Conservation (phyloP, 2,329 filamentous ascomycete genomes). For the Phoma sp. region DNA sequence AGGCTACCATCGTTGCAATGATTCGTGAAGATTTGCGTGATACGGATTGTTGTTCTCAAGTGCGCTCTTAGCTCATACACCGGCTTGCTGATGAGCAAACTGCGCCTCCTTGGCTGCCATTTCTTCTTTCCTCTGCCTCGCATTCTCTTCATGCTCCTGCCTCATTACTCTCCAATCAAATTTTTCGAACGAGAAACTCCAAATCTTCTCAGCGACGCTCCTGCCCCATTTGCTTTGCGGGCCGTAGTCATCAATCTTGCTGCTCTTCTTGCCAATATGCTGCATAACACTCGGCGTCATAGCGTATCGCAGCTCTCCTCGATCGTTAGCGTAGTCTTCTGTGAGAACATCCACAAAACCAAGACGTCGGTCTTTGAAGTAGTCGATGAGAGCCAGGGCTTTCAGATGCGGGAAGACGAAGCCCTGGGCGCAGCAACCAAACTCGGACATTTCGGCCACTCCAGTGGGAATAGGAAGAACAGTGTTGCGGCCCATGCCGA, state of each 20-base stretch:
- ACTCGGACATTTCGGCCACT: constrained; percentile 51
- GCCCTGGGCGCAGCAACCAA: constrained; percentile 56
- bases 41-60: too few relatives aligned
- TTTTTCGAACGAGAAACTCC: constrained; percentile 51
- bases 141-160: constrained; percentile 38
- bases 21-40: too few relatives aligned
- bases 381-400: constrained; percentile 36
- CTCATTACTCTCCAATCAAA: constrained; percentile 35
- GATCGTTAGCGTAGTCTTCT: constrained; percentile 52
- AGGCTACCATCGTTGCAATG: too few relatives aligned
- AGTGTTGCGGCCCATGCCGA: constrained; percentile 51
- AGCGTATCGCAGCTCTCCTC: constrained; percentile 51
- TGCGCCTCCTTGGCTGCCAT: constrained; percentile 5
- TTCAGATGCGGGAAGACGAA: constrained; percentile 53
- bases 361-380: constrained; percentile 41
- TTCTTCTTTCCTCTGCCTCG: constrained; percentile 6
- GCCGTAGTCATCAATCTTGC: constrained; percentile 42
- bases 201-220: constrained; percentile 48
- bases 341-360: constrained; percentile 52
- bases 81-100: constrained; percentile 10
- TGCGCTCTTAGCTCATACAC: constrained; percentile 13
- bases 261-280: constrained; percentile 54
- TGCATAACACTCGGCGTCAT: constrained; percentile 54
- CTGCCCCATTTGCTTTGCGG: constrained; percentile 36
- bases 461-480: constrained; percentile 47